Percentiles rank a stretch among this genome's conserved stretches.
These are phyloP conservation scores for Ganoderma resinaceum DNA, from an alignment of 1,284 basidiomycete species.

Conservation along the genomic window DNA sequence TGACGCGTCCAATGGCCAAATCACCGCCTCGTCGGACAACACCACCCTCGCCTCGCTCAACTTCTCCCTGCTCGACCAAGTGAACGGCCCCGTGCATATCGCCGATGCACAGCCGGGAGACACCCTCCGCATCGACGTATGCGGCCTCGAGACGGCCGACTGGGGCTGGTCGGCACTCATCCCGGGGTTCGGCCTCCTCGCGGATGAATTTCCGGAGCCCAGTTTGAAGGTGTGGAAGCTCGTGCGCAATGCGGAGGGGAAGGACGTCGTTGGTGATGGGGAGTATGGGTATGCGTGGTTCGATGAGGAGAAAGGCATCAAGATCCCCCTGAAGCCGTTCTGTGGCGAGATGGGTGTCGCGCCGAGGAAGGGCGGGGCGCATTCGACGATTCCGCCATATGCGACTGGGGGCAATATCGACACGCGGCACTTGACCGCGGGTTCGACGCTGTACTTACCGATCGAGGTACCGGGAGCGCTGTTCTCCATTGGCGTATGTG, in stretches of 20 bases:
- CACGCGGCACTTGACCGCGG: conserved; percentile 59
- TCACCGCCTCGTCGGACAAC: conserved; percentile 51
- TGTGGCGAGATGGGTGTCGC: conserved; percentile 73
- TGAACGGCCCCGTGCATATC: conserved; percentile 64
- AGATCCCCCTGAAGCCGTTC: conserved; percentile 59
- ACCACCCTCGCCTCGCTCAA: conserved; percentile 46
- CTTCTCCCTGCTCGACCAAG: conserved; percentile 59
- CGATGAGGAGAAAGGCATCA: conserved; percentile 53
- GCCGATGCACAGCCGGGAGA: conserved; percentile 59
- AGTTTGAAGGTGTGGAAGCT: conserved; percentile 63
- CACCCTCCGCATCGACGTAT: conserved; percentile 63
- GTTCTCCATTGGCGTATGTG: conserved; percentile 64
- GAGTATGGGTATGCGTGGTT: conserved; percentile 54
- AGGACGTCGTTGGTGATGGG: conserved; percentile 1
- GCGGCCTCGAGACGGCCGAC: conserved; percentile 55
- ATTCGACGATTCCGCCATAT: conserved; percentile 69
- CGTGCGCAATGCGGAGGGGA: conserved; percentile 30
- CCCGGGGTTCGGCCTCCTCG: conserved; percentile 64
- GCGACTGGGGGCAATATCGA: conserved; percentile 68
- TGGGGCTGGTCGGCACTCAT: conserved; percentile 71
- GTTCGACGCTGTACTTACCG: conserved; percentile 62
- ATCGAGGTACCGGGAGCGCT: conserved; percentile 66
- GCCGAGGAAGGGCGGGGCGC: conserved; percentile 55
- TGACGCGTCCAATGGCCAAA: conserved; percentile 68
- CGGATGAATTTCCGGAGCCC: conserved; percentile 59